Conservation (phyloP, 306 rosid species). For the Abrus precatorius region DNA sequence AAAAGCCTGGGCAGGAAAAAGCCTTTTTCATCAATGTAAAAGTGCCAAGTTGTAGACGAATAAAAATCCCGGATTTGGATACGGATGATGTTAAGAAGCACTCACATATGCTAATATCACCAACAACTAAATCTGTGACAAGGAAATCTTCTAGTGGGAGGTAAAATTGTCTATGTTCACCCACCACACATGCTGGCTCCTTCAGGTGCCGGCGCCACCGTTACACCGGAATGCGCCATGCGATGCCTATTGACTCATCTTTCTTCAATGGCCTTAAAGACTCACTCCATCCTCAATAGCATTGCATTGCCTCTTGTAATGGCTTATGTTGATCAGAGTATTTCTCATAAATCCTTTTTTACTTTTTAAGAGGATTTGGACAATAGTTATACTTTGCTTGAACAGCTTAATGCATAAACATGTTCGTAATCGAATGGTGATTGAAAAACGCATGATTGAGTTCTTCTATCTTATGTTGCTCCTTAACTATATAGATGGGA, state of each 20-base stretch:
- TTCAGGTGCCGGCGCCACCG: conserved; percentile 77
- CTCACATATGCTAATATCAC: conserved; percentile 45
- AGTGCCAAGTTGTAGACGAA: conserved; percentile 3
- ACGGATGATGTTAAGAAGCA: conserved; percentile 56
- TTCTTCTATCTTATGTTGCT: background rate
- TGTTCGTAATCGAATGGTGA: background rate
- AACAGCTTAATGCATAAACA: background rate
- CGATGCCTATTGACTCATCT: conserved; percentile 62
- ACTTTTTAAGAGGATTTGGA: too few relatives aligned
- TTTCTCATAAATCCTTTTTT: background rate
- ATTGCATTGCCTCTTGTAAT: background rate
- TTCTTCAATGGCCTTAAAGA: conserved; percentile 52
- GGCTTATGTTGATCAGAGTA: background rate
- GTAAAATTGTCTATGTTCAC: conserved; percentile 72
- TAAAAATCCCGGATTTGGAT: conserved; percentile 47
- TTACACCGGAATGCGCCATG: conserved; percentile 38
- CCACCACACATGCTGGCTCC: conserved; percentile 76
- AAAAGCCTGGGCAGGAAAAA: background rate
- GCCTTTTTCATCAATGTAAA: conserved; percentile 26
- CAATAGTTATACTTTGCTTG: too few relatives aligned
- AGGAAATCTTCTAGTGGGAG: conserved; percentile 53
- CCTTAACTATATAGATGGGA: background rate
- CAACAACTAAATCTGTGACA: conserved; percentile 15
- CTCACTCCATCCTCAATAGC: conserved; percentile 23
- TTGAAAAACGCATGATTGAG: background rate